Evolutionary conservation across 2,329 filamentous ascomycete species (phyloP).

Genomic region (Fusarium scirpi): DNA sequence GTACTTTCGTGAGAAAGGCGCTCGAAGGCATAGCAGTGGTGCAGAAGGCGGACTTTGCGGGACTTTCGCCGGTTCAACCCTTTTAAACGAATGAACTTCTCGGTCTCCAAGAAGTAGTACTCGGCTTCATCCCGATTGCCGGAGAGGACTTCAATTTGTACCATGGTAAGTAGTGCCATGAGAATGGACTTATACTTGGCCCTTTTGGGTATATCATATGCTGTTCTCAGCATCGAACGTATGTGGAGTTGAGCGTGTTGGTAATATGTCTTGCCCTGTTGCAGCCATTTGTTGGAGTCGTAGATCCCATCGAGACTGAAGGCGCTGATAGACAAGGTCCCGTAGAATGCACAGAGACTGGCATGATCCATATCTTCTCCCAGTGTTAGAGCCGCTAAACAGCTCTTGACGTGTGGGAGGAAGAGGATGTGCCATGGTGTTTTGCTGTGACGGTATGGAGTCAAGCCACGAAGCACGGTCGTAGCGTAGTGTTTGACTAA

Average conservation of each 20-base stretch:
- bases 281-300: constrained; percentile 11
- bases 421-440: constrained; percentile 36
- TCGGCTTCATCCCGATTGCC: constrained; percentile 28
- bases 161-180: constrained; percentile 36
- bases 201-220: constrained; percentile 28
- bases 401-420: constrained; percentile 25
- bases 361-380: constrained; percentile 33
- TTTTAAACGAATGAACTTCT: constrained; percentile 31
- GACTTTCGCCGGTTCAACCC: constrained; percentile 32
- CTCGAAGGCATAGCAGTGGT: constrained; percentile 37
- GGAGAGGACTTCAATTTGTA: constrained; percentile 22
- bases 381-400: constrained; percentile 21
- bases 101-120: constrained; percentile 36
- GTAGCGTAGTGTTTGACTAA: constrained; percentile 29
- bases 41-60: constrained; percentile 24
- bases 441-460: constrained; percentile 35
- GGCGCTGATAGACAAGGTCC: constrained; percentile 32
- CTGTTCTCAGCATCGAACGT: constrained; percentile 13
- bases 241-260: constrained; percentile 15
- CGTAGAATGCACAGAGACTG: constrained; percentile 32
- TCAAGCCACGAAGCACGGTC: constrained; percentile 25
- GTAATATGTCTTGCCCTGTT: constrained; percentile 24
- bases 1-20: constrained; percentile 25
- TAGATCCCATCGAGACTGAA: constrained; percentile 27
- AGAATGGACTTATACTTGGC: constrained; percentile 38